Percentiles rank a stretch among this genome's conserved stretches.
Conservation (phyloP, 768 basidiomycete genomes). For the Phanerochaete sordida region DNA sequence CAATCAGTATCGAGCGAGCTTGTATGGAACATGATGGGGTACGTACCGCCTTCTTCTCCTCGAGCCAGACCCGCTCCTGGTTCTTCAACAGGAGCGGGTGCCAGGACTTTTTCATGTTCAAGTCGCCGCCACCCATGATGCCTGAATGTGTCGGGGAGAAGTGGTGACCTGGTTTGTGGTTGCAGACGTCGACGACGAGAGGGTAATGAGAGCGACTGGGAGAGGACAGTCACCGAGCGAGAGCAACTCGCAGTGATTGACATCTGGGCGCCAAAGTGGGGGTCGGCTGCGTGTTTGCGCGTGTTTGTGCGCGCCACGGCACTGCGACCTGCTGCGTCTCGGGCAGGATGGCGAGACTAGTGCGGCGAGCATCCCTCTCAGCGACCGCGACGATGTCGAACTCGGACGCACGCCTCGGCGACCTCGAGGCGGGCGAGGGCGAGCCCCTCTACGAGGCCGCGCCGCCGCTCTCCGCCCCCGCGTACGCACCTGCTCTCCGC, state of each 20-base stretch:
- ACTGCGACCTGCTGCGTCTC: not conserved
- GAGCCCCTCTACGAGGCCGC: constrained; percentile 23
- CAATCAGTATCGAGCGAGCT: not conserved
- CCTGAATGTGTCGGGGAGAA: constrained; percentile 19
- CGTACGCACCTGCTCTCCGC: constrained; percentile 19
- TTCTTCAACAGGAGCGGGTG: constrained; percentile 97
- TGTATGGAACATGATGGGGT: constrained; percentile 12
- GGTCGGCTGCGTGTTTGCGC: constrained; percentile 22
- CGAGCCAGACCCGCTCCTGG: constrained; percentile 99
- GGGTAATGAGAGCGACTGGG: constrained; percentile 2
- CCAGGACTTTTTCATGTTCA: constrained; percentile 99
- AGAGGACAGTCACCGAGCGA: not conserved
- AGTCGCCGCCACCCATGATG: constrained; percentile 98
- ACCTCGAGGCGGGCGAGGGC: constrained; percentile 29
- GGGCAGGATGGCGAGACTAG: constrained; percentile 5
- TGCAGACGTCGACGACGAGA: constrained; percentile 12
- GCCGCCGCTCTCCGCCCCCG: constrained; percentile 13
- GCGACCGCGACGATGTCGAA: constrained; percentile 21
- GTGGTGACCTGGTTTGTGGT: constrained; percentile 10
- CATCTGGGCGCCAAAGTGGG: constrained; percentile 2
- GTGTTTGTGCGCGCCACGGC: constrained; percentile 26
- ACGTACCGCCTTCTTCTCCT: constrained; percentile 93
- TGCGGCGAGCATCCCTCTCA: not conserved
- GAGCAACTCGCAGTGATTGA: not conserved
- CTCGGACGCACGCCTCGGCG: constrained; percentile 20